Base-by-base conservation (phyloP, 2,329 filamentous ascomycete genomes). In the Ophiosphaerella narmari region DNA sequence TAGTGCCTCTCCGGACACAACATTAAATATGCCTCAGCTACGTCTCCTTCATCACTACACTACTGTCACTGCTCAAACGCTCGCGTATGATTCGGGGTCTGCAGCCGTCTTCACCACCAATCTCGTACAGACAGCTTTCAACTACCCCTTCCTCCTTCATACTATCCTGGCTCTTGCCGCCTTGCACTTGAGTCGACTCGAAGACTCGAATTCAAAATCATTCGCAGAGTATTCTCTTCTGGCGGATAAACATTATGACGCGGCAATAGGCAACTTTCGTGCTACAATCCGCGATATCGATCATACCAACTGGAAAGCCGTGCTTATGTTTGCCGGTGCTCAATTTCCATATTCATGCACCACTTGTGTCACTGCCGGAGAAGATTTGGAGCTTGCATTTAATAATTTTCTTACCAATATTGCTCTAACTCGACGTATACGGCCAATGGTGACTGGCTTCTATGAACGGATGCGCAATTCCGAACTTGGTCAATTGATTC, bases 131-230 rank as follows among this genome's bases (percentile, higher is more conserved):
- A 54, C 73, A 24, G 74, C 74, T 1, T 74, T 77, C 41, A 67
- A 73, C 5, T 72, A 75, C 52, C 68, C 74, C 3, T 79, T 76
- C 38, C 63, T 79, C n/a, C 63, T 80, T 11, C 72, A 78, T 48
- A 72, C 70, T 26, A 62, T 78, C 9, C 65, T 79, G 4, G 76
- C 77, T 5, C 58, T 79, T 8, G 70, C 76, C 5, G 75, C 77
- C 7, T 63, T 79, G 16, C 77, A 80, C 46, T 55, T 77, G 12
- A 74, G 72, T 16, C 71, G 72, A 14, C 45, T 74, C 7, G 66
- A 74, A 42, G 47, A 32, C 5, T 43, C 37, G 14, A 38, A 18
- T 13, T 42, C 50, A 29, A 40, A 38, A 16, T 26, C n/a, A 11
- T 21, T 43, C 37, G n/a, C 41, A 12, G 53, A 58, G 4, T 66